Evolutionary conservation across 1,139 yeast genomes (phyloP).

Genomic region (Hemisphaericaspora subhashii): DNA sequence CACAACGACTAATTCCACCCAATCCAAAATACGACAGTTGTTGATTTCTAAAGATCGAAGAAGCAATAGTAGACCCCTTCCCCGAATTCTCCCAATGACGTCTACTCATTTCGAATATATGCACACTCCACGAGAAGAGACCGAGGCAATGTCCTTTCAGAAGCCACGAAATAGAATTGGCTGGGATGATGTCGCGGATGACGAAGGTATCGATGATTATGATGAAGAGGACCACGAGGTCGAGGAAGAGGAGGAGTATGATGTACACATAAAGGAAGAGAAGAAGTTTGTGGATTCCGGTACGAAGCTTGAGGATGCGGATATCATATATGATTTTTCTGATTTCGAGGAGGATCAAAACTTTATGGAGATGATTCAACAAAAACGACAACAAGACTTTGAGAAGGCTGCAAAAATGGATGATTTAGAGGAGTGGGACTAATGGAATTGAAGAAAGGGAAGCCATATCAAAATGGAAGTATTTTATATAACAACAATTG

Average conservation of each 20-base stretch:
- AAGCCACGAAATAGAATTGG: no score
- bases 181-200: background rate
- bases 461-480: no score
- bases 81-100: conserved; percentile 10
- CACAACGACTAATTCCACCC: no score
- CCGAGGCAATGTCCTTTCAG: background rate
- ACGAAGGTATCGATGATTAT: background rate
- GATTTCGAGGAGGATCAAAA: conserved; percentile 29
- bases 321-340: conserved; percentile 22
- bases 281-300: background rate
- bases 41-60: no score
- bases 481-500: no score
- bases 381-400: conserved; percentile 2
- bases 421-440: no score
- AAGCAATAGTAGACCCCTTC: background rate
- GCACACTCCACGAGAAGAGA: conserved; percentile 2
- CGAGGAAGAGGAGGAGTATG: background rate
- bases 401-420: no score
- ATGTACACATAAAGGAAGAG: conserved; percentile 4
- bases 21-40: no score
- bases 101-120: conserved; percentile 10
- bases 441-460: no score
- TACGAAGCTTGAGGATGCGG: conserved; percentile 11
- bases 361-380: conserved; percentile 16
- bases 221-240: background rate